Evolutionary conservation across 345 rosid genomes (phyloP).

Genomic region (Turritis glabra): DNA sequence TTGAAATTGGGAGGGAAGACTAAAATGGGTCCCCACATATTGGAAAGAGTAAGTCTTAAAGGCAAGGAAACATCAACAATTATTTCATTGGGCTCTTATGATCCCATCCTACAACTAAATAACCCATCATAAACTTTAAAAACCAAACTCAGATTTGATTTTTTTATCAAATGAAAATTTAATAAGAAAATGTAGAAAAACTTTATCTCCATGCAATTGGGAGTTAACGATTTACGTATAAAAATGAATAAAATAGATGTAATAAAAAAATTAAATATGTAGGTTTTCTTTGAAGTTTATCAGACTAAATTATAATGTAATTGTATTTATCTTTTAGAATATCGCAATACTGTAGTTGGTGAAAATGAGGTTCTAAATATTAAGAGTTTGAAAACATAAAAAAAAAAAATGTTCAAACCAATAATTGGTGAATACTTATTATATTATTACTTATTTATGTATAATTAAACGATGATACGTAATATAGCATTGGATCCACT

Average conservation of each 20-base stretch:
- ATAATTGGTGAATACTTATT: too few relatives aligned
- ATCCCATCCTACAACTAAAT: not conserved
- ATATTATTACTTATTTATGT: too few relatives aligned
- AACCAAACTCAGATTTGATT: slow-evolving; percentile 8
- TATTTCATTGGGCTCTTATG: not conserved
- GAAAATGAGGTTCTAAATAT: too few relatives aligned
- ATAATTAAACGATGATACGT: not conserved
- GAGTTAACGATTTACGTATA: not conserved
- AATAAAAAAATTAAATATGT: not conserved
- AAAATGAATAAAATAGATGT: not conserved
- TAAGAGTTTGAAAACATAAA: too few relatives aligned
- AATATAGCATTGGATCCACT: slow-evolving; percentile 8
- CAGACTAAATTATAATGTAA: not conserved
- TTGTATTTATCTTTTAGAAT: too few relatives aligned
- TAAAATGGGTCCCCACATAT: slow-evolving; percentile 23
- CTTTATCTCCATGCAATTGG: not conserved
- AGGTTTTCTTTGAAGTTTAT: not conserved
- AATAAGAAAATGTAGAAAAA: not conserved
- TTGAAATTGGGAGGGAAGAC: slow-evolving; percentile 6
- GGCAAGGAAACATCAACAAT: slow-evolving; percentile 29
- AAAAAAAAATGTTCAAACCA: too few relatives aligned
- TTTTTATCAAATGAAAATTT: not conserved
- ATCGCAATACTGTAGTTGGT: too few relatives aligned
- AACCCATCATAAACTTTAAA: not conserved
- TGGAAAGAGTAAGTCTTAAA: slow-evolving; percentile 25